Conservation (phyloP, 179 eudicot species). For the Camellia oleifera region DNA sequence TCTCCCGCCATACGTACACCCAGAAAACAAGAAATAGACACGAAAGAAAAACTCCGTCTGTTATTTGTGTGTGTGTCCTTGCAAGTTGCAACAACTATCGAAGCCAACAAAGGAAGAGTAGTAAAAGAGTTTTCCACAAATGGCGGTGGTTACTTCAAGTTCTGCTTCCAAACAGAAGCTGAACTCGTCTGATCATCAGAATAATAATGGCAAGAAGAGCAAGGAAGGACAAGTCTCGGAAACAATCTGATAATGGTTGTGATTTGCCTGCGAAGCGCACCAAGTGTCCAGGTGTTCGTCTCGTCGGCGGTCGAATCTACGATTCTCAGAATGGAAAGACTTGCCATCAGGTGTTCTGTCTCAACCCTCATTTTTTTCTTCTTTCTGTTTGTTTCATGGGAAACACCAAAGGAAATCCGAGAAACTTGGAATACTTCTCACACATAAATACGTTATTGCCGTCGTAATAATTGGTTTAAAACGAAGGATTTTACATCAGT, state of each 20-base stretch:
- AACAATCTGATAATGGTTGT: not conserved
- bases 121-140: not conserved
- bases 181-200: not conserved
- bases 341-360: conserved; percentile 31
- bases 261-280: conserved; percentile 28
- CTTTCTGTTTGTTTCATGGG: not conserved
- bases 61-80: not conserved
- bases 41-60: not conserved
- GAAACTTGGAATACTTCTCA: not conserved
- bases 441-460: no score
- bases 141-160: conserved; percentile 1
- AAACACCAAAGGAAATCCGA: not conserved
- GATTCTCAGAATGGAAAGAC: conserved; percentile 37
- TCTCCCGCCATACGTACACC: not conserved
- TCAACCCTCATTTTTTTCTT: not conserved
- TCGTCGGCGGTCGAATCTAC: conserved; percentile 42
- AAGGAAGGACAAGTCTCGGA: conserved; percentile 13
- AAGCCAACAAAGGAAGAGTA: not conserved
- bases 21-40: not conserved
- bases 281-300: conserved; percentile 31
- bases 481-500: no score
- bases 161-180: not conserved
- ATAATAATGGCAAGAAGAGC: not conserved
- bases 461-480: no score
- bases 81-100: not conserved